Base-by-base conservation (phyloP, 768 basidiomycete genomes). In the Crepidotus variabilis region DNA sequence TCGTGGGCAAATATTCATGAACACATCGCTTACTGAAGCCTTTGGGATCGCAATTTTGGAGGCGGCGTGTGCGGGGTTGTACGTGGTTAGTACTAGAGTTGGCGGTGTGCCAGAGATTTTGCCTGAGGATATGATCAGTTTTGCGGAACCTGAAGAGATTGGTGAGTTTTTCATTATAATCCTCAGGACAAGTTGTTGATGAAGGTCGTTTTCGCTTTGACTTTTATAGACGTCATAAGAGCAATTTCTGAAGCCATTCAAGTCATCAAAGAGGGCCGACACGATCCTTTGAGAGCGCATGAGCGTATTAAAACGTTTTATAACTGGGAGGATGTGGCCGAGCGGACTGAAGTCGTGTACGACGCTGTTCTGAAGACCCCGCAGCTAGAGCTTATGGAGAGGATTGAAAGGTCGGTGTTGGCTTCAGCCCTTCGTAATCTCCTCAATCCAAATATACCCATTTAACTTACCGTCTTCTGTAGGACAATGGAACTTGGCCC, bases 41-140 rank as follows among this genome's bases (percentile, higher is more conserved):
- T 99, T 98, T 62, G 96, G 97, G 0, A 98, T 96, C 61, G 92
- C 90, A n/a, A 94, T 96, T 60, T 81, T 99, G 45, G 97, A 99
- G 74, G 97, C 96, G 0, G 97, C 97, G 0, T 95, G 92, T 60
- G 86, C 93, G 0, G 96, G 97, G 1, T 78, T 98, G 14, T 96
- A 96, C 66, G 89, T 98, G 50, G 96, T 98, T 50, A 88, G 88
- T 43, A 98, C 97, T 0, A 84, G 86, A 46, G 96, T 98, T 0
- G 97, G 97, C 0, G 97, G 97, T 0, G 92, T 98, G 0, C 93
- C 96, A 0, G 97, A 98, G 69, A 90, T 98, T 54, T 74, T 99
- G 13, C 97, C 97, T 0, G 75, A 85, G 56, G 92, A 96, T 62
- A 91, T 98, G 90, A 94, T 98, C 57, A 92, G 91, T 50, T 97